These are phyloP conservation scores for Hortiboletus rubellus DNA, from an alignment of 1,284 basidiomycete species.

Conservation along the genomic window DNA sequence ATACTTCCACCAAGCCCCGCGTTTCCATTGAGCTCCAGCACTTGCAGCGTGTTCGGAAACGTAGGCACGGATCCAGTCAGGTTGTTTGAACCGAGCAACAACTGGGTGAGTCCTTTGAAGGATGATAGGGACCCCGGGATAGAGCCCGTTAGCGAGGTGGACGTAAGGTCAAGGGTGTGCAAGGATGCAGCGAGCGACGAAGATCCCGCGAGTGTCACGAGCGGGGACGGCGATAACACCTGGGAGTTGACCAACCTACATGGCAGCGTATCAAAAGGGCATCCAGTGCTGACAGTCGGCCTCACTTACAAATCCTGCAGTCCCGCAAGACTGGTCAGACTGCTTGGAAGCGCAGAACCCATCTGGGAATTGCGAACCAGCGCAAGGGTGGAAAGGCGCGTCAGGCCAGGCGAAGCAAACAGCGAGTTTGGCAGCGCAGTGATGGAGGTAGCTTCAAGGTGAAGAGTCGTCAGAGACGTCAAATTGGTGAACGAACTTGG, in stretches of 20 bases:
- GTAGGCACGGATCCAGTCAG: conserved; percentile 33
- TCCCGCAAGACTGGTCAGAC: conserved; percentile 34
- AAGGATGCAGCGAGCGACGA: conserved; percentile 38
- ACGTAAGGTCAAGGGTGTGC: conserved; percentile 40
- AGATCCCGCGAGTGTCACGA: conserved; percentile 37
- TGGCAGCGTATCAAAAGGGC: neutral
- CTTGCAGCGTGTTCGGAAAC: conserved; percentile 35
- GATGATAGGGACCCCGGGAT: conserved; percentile 31
- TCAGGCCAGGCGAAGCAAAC: conserved; percentile 36
- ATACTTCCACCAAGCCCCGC: conserved; percentile 29
- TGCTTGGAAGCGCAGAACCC: conserved; percentile 43
- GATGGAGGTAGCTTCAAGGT: conserved; percentile 49
- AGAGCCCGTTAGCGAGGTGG: conserved; percentile 35
- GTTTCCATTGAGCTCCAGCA: conserved; percentile 34
- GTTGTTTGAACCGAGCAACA: conserved; percentile 38
- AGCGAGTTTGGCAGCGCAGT: conserved; percentile 39
- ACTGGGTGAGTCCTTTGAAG: conserved; percentile 31
- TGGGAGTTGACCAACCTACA: conserved; percentile 32
- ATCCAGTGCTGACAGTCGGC: neutral
- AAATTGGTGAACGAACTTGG: conserved; percentile 42
- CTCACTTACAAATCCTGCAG: conserved; percentile 44
- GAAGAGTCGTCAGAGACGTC: conserved; percentile 41
- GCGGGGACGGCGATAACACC: conserved; percentile 23
- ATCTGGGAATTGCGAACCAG: conserved; percentile 48
- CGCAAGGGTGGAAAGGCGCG: conserved; percentile 41